A percentile compares a stretch with the other conserved stretches of the same genome.
These are phyloP conservation scores for Hypoxylon crocopeplum DNA, from an alignment of 495 filamentous ascomycete species.

Conservation along the genomic window DNA sequence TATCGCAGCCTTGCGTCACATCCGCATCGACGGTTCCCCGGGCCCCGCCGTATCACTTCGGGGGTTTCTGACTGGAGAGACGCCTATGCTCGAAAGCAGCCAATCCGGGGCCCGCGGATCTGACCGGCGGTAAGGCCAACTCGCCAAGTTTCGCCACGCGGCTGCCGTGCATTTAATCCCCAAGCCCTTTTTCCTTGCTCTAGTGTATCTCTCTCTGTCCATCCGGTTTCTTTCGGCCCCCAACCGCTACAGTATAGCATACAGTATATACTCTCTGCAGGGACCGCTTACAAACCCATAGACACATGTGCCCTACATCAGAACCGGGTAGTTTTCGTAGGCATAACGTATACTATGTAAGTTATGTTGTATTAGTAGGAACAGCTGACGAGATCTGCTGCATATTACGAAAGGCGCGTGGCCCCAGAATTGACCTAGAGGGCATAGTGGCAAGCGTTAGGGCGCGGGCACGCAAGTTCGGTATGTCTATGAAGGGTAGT, in stretches of 20 bases:
- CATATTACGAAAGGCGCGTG: constrained; percentile 21
- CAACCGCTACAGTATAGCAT: too few relatives aligned
- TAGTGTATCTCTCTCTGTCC: background rate
- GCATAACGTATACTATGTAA: too few relatives aligned
- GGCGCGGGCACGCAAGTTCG: background rate
- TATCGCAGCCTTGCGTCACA: constrained; percentile 15
- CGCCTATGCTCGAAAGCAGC: constrained; percentile 1
- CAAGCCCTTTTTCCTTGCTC: too few relatives aligned
- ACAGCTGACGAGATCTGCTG: constrained; percentile 27
- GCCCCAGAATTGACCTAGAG: background rate
- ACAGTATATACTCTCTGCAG: too few relatives aligned
- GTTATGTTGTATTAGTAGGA: too few relatives aligned
- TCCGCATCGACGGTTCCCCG: constrained; percentile 11
- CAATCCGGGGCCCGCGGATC: constrained; percentile 23
- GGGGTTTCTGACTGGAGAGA: background rate
- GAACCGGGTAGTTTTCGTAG: too few relatives aligned
- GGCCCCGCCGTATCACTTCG: constrained; percentile 2
- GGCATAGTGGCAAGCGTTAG: background rate
- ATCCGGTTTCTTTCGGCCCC: constrained; percentile 1
- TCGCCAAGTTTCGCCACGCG: constrained; percentile 7
- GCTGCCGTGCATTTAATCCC: background rate
- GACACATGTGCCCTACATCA: too few relatives aligned
- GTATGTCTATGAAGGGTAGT: background rate
- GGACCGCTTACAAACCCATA: too few relatives aligned
- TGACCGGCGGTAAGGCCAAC: constrained; percentile 22